These are phyloP conservation scores for Quercus berberidifolia DNA, from an alignment of 306 rosid species.

Conservation along the genomic window DNA sequence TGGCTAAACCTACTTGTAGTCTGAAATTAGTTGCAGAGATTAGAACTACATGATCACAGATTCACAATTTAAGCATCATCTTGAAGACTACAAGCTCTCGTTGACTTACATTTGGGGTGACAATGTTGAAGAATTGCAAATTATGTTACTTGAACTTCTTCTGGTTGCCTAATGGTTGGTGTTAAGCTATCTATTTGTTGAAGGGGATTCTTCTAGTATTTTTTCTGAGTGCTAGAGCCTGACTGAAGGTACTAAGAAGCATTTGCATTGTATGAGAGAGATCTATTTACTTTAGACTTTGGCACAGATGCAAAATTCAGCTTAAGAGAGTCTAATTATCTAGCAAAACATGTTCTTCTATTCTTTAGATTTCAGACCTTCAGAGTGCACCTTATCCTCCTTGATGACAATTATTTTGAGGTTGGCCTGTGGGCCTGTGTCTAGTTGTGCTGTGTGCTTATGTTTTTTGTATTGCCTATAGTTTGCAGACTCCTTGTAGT, in stretches of 20 bases:
- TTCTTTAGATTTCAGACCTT: not conserved
- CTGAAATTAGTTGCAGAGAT: not conserved
- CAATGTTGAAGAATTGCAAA: not conserved
- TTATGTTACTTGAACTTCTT: not conserved
- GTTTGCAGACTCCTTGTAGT: not conserved
- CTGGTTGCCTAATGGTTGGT: not conserved
- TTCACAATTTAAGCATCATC: not conserved
- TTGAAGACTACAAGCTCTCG: not conserved
- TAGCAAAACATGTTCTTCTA: not conserved
- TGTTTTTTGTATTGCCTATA: not conserved
- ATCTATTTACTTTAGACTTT: not conserved
- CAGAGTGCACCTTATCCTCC: not conserved
- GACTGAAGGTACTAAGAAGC: not conserved
- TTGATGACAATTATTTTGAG: not conserved
- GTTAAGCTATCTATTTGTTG: not conserved
- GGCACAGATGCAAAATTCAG: not conserved
- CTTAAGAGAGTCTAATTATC: not conserved
- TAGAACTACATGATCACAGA: not conserved
- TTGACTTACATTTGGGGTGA: not conserved
- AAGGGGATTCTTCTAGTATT: not conserved
- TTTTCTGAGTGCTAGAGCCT: not conserved
- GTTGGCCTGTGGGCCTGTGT: not conserved
- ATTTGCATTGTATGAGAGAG: not conserved
- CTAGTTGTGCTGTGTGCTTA: not conserved
- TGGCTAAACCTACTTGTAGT: not conserved